Percentiles rank a stretch among this genome's conserved stretches.
These are phyloP conservation scores for Rutstroemia sydowiana DNA, from an alignment of 2,329 filamentous ascomycete genomes.

Conservation along the genomic window DNA sequence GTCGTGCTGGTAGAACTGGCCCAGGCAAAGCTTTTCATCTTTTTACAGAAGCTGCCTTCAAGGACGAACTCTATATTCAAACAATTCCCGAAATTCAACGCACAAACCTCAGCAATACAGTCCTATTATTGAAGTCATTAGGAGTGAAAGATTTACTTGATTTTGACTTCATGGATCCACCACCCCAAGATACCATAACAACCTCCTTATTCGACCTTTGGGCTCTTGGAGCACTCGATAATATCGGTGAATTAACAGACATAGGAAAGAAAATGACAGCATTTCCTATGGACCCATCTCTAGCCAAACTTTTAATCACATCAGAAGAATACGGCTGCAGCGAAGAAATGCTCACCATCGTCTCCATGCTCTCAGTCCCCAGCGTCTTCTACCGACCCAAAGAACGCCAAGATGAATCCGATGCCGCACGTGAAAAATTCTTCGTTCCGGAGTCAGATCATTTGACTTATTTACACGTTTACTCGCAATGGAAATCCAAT, in stretches of 20 bases:
- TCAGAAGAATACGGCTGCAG: conserved; percentile 85
- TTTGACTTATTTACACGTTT: conserved; percentile 90
- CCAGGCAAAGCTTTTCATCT: conserved; percentile 93
- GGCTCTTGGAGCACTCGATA: conserved; percentile 89
- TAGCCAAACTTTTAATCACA: conserved; percentile 91
- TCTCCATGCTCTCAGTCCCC: conserved; percentile 94
- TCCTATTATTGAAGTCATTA: conserved; percentile 86
- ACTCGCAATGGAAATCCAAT: conserved; percentile 90
- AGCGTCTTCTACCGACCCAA: conserved; percentile 96
- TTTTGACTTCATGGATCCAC: conserved; percentile 99
- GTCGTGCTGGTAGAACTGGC: conserved; percentile 86
- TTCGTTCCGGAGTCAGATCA: conserved; percentile 98
- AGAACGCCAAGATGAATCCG: conserved; percentile 92
- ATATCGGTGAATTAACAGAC: conserved; percentile 82
- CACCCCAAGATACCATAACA: conserved; percentile 93
- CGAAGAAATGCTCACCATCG: conserved; percentile 97
- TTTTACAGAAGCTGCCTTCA: conserved; percentile 89
- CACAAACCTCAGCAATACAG: conserved; percentile 91
- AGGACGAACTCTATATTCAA: conserved; percentile 92
- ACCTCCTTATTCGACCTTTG: conserved; percentile 97
- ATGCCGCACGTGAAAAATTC: conserved; percentile 93
- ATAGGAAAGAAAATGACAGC: conserved; percentile 91
- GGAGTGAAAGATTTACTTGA: conserved; percentile 91
- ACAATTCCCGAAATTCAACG: conserved; percentile 97
- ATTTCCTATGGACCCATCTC: conserved; percentile 94